Evolutionary conservation across 352 stramenopile species (phyloP), one percentile per base, ranked within the genome.

Genomic region (Phytophthora multivora): DNA sequence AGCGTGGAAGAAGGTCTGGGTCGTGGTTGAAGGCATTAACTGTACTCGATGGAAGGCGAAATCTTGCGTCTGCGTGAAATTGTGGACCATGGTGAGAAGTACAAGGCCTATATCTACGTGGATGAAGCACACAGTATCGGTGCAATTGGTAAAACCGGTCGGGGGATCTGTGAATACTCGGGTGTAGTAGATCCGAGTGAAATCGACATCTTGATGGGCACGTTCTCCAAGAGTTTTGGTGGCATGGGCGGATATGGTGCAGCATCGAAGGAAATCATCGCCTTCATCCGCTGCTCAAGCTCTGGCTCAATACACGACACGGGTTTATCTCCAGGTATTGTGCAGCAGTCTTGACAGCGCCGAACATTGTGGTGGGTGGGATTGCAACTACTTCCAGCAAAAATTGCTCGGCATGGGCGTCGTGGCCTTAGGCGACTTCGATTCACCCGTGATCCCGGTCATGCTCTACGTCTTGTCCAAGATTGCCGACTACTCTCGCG

Each of bases 401-500:
- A 83, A 93, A 31, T 74, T 99, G 28, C 91, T 95, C 13, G 83
- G 97, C 42, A 97, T 98, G 86, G 97, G 97, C 9, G 89, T 74
- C 58, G 93, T 91, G 21, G 90, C 91, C 23, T 69, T 96, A 0
- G 97, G 97, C 25, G 83, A 99, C 66, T 98, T 98, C 50, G 97
- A 99, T 73, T 98, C 92, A 33, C 97, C 97, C 13, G 95, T 99
- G 45, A 99, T 99, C 65, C 97, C 97, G 0, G 93, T 99, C 35
- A 98, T 99, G 93, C 75, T 99, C 30, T 99, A 99, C 83, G 91
- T 98, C 67, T 96, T 97, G 46, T 98, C 90, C 15, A 99, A 99
- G 79, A 97, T 99, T 39, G 88, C 90, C 13, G 95, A 97, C 35
- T 99, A 99, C 71, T 98, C 91, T 16, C 86, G 94, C 18, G 83